Percentiles rank a stretch among this genome's conserved stretches.
Conservation (phyloP, 208 protist genomes). For the Hexamita inflata region DNA sequence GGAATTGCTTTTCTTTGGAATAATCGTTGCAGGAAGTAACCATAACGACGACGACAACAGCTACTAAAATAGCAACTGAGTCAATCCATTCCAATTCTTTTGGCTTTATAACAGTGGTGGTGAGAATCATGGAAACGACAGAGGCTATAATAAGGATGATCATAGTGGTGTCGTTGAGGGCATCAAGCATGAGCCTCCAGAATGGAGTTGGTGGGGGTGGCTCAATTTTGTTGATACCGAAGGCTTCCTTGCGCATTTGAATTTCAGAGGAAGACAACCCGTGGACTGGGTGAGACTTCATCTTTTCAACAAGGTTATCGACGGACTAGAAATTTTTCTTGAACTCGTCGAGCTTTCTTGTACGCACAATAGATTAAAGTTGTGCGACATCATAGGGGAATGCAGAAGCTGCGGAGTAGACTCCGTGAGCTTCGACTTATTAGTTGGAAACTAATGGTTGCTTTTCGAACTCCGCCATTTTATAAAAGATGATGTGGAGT, state of each 20-base stretch:
- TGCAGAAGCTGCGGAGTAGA: no score
- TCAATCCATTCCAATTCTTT: conserved; percentile 68
- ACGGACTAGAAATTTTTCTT: neutral
- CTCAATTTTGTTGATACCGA: conserved; percentile 16
- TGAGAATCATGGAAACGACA: conserved; percentile 66
- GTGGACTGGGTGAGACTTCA: neutral
- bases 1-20: conserved; percentile 75
- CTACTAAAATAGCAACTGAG: conserved; percentile 77
- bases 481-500: no score
- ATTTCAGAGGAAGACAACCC: neutral
- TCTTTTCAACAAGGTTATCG: neutral
- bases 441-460: no score
- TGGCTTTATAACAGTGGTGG: conserved; percentile 48
- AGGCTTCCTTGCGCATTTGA: neutral
- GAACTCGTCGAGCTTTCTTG: neutral
- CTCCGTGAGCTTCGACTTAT: no score
- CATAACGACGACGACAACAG: conserved; percentile 70
- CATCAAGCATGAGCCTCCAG: conserved; percentile 59
- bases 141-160: conserved; percentile 72
- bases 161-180: conserved; percentile 67
- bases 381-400: no score
- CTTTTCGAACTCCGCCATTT: no score
- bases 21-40: conserved; percentile 80
- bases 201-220: conserved; percentile 56
- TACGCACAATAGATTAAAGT: no score